Evolutionary conservation across 345 rosid species (phyloP).

Genomic region (Moricandia moricandioides): DNA sequence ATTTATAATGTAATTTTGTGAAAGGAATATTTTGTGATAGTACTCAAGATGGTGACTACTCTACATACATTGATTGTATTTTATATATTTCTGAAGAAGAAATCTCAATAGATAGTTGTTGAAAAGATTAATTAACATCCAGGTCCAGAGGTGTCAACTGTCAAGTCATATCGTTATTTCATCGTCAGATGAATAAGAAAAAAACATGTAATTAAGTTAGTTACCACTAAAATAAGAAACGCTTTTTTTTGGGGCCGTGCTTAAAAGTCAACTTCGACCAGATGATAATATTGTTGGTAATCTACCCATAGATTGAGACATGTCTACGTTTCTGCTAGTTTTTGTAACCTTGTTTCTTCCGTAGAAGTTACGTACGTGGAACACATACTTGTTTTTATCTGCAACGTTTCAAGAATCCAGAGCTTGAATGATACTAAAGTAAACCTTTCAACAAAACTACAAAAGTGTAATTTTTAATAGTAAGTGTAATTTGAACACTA

Average conservation of each 20-base stretch:
- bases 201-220: background rate
- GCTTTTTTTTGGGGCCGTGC: background rate
- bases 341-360: conserved; percentile 21
- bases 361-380: conserved; percentile 20
- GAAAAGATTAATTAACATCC: conserved; percentile 13
- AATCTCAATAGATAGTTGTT: conserved; percentile 3
- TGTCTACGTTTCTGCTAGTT: conserved; percentile 10
- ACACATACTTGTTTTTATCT: conserved; percentile 17
- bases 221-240: conserved; percentile 3
- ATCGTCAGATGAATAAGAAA: background rate
- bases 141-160: background rate
- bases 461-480: background rate
- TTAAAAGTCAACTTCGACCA: conserved; percentile 18
- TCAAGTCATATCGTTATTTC: conserved; percentile 25
- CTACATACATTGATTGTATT: background rate
- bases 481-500: background rate
- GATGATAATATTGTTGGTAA: conserved; percentile 29
- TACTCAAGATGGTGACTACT: conserved; percentile 29
- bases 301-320: conserved; percentile 22
- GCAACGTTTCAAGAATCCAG: background rate
- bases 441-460: conserved; percentile 14
- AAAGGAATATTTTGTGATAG: background rate
- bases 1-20: conserved; percentile 20
- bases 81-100: background rate
- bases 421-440: background rate